Percentiles rank a stretch among this genome's conserved stretches.
These are phyloP conservation scores for Paramecium pentaurelia DNA, from an alignment of 73 alveolate species.

Conservation along the genomic window DNA sequence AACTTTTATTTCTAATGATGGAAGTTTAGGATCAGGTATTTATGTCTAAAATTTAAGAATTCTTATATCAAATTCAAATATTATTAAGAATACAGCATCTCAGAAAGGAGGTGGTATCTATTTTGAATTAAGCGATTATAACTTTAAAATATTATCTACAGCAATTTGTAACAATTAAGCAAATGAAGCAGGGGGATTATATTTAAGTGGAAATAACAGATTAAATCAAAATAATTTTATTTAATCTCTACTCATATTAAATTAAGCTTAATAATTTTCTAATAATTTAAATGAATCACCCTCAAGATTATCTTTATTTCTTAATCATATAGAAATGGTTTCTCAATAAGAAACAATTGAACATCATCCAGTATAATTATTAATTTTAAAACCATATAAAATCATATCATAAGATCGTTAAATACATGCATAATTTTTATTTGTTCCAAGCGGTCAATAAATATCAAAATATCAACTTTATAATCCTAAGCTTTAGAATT, in stretches of 20 bases:
- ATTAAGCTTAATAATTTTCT: not conserved
- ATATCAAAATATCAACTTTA: too few species aligned
- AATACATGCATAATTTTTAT: not conserved
- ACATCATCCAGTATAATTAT: too few species aligned
- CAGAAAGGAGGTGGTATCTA: not conserved
- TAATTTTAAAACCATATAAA: not conserved
- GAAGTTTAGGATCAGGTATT: not conserved
- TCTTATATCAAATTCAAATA: not conserved
- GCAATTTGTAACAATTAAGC: too few species aligned
- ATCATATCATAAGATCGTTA: not conserved
- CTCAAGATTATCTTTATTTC: too few species aligned
- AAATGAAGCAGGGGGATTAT: too few species aligned
- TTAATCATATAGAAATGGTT: not conserved
- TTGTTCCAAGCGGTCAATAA: not conserved
- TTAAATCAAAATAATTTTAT: too few species aligned
- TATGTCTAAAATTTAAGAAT: not conserved
- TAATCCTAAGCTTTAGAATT: not conserved
- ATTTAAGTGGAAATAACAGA: not conserved
- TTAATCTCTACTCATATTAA: not conserved
- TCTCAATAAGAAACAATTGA: not conserved
- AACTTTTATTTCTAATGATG: not conserved
- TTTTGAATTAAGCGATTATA: too few species aligned
- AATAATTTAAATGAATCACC: not conserved
- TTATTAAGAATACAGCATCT: not conserved
- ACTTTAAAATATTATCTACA: too few species aligned